Evolutionary conservation across 108 stramenopile genomes (phyloP), one percentile per base, ranked within the genome.

Genomic region (Skeletonema costatum): DNA sequence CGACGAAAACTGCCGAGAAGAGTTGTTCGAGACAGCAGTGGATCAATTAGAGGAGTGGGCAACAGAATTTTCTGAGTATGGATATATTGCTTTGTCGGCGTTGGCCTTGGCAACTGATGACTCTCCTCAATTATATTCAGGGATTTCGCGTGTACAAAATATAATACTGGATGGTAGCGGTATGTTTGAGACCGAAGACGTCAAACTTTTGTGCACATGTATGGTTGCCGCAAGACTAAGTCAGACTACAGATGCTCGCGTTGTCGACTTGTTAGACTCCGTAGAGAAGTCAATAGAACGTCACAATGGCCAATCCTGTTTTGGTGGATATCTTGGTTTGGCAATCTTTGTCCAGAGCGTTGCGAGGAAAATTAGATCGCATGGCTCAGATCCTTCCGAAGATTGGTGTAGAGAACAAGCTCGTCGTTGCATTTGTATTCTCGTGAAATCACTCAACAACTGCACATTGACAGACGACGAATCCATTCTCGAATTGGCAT

Each of bases 291-390:
- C 79, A n/a, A 53, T 87, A 5, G 35, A 60, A 30, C 80, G 67
- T n/a, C 73, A 77, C 46, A 75, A 70, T 17, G 75, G 83, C 2
- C 70, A 84, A 41, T 58, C 69, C 33, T 77, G 68, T 33, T 88
- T 87, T 63, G 85, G 90, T 6, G 87, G 85, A 46, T 77, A 68
- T 65, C 89, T 82, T 73, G 88, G 88, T 4, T 70, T 93, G 50
- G 76, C 88, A 21, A 60, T 88, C 10, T 88, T 93, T 58, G 81
- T 85, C 5, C 81, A 83, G 41, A 50, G 70, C 51, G 50, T 74
- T 31, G 17, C 17, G 50, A 51, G 7, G 4, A 51, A 19, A 51
- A 51, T 51, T 5, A 51, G 50, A 51, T 19, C 19, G 50, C n/a
- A n/a, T 19, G 50, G 50, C 19, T 51, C 50, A 19, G 50, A 51